Evolutionary conservation across 129 eudicot genomes (phyloP).

Genomic region (Heracleum sosnowskyi): DNA sequence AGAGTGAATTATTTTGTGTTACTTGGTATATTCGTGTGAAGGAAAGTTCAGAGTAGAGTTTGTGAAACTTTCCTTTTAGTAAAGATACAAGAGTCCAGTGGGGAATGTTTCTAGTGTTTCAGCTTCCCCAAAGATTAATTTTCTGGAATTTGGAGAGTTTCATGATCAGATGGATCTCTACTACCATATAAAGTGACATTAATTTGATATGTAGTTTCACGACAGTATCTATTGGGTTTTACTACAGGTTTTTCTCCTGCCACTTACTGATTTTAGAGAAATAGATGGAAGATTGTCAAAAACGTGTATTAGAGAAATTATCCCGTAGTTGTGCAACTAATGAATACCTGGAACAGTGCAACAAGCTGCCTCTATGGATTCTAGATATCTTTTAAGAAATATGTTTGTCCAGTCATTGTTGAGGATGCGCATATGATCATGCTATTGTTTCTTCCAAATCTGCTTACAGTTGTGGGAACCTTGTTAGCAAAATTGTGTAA

Average conservation of each 20-base stretch:
- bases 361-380: too few species aligned
- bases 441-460: neutral
- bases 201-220: neutral
- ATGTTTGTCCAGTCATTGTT: neutral
- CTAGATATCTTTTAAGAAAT: neutral
- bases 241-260: neutral
- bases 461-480: neutral
- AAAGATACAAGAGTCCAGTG: neutral
- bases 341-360: neutral
- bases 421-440: neutral
- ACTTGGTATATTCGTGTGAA: neutral
- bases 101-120: neutral
- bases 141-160: neutral
- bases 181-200: neutral
- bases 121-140: neutral
- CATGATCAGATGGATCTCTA: neutral
- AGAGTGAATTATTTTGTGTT: neutral
- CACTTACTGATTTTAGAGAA: neutral
- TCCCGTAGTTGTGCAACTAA: neutral
- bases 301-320: neutral
- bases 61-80: neutral
- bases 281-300: constrained; percentile 1
- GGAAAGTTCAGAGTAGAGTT: neutral
- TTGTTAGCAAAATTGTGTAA: neutral
- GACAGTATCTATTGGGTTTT: neutral